Evolutionary conservation across 805 yeast genomes (phyloP).

Genomic region (Kuraishia hungarica): DNA sequence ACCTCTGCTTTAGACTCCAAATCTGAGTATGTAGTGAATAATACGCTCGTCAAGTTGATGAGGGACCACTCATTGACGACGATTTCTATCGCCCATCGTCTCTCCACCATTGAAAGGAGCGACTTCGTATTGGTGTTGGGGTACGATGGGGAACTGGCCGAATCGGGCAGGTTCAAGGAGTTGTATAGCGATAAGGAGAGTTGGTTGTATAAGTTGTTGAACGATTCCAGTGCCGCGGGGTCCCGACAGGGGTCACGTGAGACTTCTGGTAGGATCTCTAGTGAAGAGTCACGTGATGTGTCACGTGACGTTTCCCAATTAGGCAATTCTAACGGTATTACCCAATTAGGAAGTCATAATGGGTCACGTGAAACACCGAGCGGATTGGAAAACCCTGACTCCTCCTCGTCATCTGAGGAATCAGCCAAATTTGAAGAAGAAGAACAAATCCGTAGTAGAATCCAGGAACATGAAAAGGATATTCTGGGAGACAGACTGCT

Average conservation of each 20-base stretch:
- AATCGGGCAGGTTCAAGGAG: slow-evolving; percentile 60
- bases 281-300: too few species aligned
- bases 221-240: slow-evolving; percentile 10
- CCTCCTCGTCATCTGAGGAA: neutral
- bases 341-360: too few species aligned
- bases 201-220: slow-evolving; percentile 21
- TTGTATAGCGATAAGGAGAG: slow-evolving; percentile 34
- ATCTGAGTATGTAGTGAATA: slow-evolving; percentile 78
- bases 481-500: slow-evolving; percentile 11
- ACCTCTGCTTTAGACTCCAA: slow-evolving; percentile 90
- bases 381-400: too few species aligned
- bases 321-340: too few species aligned
- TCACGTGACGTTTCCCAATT: too few species aligned
- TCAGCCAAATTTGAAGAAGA: neutral
- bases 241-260: too few species aligned
- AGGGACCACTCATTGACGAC: slow-evolving; percentile 57
- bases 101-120: slow-evolving; percentile 79
- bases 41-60: slow-evolving; percentile 53
- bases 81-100: slow-evolving; percentile 86
- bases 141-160: slow-evolving; percentile 67
- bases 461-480: slow-evolving; percentile 2
- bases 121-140: slow-evolving; percentile 79
- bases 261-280: too few species aligned
- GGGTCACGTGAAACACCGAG: too few species aligned
- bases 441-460: neutral